phyloP scores from a whole-genome alignment of 148 eudicot genomes.

The Camellia japonica region DNA sequence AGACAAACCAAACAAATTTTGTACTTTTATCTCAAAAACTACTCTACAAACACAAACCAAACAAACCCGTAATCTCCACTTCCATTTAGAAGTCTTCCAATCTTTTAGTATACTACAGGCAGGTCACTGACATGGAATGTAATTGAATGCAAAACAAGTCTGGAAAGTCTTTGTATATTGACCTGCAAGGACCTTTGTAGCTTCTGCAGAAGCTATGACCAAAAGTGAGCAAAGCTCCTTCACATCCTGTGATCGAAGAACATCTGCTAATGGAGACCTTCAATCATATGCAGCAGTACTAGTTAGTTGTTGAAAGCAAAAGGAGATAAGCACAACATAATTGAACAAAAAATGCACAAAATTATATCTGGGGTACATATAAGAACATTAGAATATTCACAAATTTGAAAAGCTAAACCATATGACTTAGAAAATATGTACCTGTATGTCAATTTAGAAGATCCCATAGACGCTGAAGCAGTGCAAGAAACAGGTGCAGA shows the following conservation, averaged over 20 bases:
- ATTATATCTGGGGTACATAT: not conserved
- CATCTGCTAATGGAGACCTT: constrained; percentile 59
- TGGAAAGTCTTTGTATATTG: constrained; percentile 8
- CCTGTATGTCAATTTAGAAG: constrained; percentile 48
- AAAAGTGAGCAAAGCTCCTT: constrained; percentile 64
- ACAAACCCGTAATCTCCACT: not conserved
- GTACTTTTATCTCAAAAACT: too few species aligned
- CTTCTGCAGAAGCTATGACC: constrained; percentile 53
- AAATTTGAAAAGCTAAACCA: not conserved
- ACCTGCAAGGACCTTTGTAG: constrained; percentile 45
- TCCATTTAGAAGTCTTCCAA: not conserved
- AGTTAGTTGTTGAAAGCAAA: not conserved
- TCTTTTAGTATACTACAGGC: not conserved
- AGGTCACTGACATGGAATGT: not conserved
- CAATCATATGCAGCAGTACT: constrained; percentile 3
- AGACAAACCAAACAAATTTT: too few species aligned
- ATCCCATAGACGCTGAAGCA: constrained; percentile 19
- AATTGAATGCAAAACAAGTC: not conserved
- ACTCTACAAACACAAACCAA: too few species aligned
- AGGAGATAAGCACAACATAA: not conserved
- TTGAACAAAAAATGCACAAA: not conserved
- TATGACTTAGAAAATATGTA: constrained; percentile 12
- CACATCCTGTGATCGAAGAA: constrained; percentile 43
- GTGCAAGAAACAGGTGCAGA: constrained; percentile 30
- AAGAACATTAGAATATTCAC: not conserved